Evolutionary conservation across 371 early-diverging fungal genomes (phyloP).

Genomic region (Syncephalastrum racemosum): DNA sequence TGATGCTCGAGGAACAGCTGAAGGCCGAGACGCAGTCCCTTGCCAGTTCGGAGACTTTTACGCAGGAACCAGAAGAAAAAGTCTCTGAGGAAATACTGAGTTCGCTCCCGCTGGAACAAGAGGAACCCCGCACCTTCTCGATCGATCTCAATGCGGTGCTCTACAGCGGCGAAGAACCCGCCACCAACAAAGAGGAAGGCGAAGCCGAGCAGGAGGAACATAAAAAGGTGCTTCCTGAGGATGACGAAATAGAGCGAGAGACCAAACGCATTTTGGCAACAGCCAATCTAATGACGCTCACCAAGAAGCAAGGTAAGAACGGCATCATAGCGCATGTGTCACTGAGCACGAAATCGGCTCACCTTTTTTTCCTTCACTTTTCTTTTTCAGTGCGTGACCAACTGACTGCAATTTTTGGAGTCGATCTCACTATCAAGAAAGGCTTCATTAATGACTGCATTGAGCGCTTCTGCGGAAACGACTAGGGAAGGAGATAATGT

Average conservation of each 20-base stretch:
- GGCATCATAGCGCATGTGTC: background rate
- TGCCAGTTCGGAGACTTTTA: background rate
- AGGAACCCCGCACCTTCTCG: background rate
- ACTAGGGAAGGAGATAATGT: background rate
- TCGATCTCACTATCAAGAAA: slow-evolving; percentile 78
- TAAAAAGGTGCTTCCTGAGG: slow-evolving; percentile 66
- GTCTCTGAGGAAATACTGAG: background rate
- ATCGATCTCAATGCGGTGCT: background rate
- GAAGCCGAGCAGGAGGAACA: slow-evolving; percentile 5
- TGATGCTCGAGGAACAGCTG: slow-evolving; percentile 13
- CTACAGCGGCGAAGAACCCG: background rate
- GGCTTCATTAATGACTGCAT: slow-evolving; percentile 87
- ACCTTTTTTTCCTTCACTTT: slow-evolving; percentile 2
- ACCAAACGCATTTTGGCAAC: slow-evolving; percentile 74
- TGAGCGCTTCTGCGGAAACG: slow-evolving; percentile 49
- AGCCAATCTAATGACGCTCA: slow-evolving; percentile 77
- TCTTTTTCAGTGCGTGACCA: slow-evolving; percentile 72
- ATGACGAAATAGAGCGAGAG: slow-evolving; percentile 82
- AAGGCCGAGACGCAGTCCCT: too few relatives aligned
- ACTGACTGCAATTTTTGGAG: slow-evolving; percentile 71
- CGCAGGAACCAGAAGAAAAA: slow-evolving; percentile 1
- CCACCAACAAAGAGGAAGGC: too few relatives aligned
- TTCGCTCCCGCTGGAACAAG: background rate
- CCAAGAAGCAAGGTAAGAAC: slow-evolving; percentile 73
- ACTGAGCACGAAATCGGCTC: background rate